Evolutionary conservation across 805 yeast genomes (phyloP).

Genomic region (Nakazawaea sp.): DNA sequence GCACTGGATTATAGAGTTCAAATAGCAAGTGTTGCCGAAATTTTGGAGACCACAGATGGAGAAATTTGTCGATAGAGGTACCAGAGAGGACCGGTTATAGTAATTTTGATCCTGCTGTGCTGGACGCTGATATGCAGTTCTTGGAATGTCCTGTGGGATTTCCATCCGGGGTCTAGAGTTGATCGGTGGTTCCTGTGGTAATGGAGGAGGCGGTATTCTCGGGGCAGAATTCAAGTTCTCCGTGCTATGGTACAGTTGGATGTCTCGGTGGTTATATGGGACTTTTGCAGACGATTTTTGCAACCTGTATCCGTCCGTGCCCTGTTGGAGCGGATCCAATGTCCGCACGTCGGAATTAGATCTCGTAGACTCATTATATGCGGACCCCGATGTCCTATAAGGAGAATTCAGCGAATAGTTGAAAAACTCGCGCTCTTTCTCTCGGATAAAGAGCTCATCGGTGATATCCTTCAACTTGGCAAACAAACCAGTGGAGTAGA

Average conservation of each 20-base stretch:
- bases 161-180: not conserved
- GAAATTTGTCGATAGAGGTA: not conserved
- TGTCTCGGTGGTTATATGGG: not conserved
- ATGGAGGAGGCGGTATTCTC: not conserved
- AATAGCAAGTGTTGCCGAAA: conserved; percentile 70
- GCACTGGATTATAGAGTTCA: conserved; percentile 68
- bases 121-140: too few relatives aligned
- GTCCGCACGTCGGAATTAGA: not conserved
- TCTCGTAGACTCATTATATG: not conserved
- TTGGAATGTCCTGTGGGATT: too few relatives aligned
- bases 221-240: not conserved
- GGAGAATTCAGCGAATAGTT: not conserved
- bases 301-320: not conserved
- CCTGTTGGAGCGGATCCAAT: not conserved
- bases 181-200: not conserved
- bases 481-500: conserved; percentile 1
- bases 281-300: not conserved
- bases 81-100: conserved; percentile 1
- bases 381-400: not conserved
- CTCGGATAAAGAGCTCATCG: not conserved
- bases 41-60: conserved; percentile 56
- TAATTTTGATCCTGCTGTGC: not conserved
- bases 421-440: not conserved
- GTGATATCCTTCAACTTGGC: conserved; percentile 7
- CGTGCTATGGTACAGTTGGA: not conserved